A percentile compares a stretch with the other conserved stretches of the same genome.
These are phyloP conservation scores for Capsicum rhomboideum DNA, from an alignment of 257 asterid genomes.

Conservation along the genomic window DNA sequence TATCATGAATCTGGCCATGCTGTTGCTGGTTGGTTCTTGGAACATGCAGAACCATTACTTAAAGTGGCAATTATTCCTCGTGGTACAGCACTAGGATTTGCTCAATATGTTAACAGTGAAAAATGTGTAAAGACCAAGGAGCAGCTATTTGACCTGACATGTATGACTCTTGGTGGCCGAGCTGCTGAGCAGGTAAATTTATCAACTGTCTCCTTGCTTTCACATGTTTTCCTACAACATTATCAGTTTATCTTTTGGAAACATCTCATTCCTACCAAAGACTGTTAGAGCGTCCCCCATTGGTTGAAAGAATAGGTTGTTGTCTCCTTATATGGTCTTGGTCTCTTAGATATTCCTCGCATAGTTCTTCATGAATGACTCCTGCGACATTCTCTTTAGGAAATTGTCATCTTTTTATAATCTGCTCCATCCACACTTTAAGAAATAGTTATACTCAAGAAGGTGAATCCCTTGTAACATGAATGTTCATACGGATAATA, in stretches of 20 bases:
- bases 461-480: neutral
- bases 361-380: too few species aligned
- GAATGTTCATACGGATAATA: neutral
- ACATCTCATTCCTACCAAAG: neutral
- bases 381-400: neutral
- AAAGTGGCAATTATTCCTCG: conserved; percentile 92
- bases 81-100: conserved; percentile 93
- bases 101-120: conserved; percentile 83
- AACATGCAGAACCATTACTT: conserved; percentile 77
- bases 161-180: conserved; percentile 96
- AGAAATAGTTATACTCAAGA: neutral
- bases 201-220: neutral
- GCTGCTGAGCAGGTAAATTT: conserved; percentile 91
- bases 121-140: conserved; percentile 88
- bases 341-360: too few species aligned
- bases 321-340: too few species aligned
- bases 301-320: too few species aligned
- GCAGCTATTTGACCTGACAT: conserved; percentile 87
- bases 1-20: conserved; percentile 97
- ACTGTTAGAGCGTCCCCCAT: neutral
- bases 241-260: too few species aligned
- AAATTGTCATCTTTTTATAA: neutral
- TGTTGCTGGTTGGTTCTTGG: conserved; percentile 84
- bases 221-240: neutral
- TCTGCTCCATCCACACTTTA: neutral